These are phyloP conservation scores for Geotrichum armillariae DNA, from an alignment of 1,139 yeast genomes.

Conservation along the genomic window DNA sequence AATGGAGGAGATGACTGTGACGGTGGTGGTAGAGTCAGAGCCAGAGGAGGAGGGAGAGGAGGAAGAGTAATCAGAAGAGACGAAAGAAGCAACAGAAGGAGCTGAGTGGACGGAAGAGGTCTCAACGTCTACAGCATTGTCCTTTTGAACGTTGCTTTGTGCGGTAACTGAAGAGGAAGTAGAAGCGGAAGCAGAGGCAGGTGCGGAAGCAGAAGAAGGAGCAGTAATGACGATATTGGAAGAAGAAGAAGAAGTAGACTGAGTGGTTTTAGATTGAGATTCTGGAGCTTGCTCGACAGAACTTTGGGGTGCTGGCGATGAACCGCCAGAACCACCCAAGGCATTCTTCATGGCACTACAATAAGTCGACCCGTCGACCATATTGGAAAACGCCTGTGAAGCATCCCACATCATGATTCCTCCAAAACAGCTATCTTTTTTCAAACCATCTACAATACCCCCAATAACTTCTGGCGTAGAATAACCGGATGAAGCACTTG, in stretches of 20 bases:
- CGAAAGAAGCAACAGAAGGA: slow-evolving; percentile 1
- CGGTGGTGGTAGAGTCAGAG: slow-evolving; percentile 1
- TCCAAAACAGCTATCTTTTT: slow-evolving; percentile 54
- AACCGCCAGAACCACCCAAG: slow-evolving; percentile 28
- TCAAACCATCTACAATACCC: slow-evolving; percentile 28
- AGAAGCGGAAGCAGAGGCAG: slow-evolving; percentile 6
- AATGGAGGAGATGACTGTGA: neutral
- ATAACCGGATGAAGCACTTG: slow-evolving; percentile 71
- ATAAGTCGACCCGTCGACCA: slow-evolving; percentile 45
- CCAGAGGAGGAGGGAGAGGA: slow-evolving; percentile 4
- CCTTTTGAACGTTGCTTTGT: neutral
- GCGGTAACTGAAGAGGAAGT: slow-evolving; percentile 3
- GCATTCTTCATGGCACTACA: slow-evolving; percentile 47
- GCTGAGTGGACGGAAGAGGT: slow-evolving; percentile 3
- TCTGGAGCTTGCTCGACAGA: slow-evolving; percentile 4
- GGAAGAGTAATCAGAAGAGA: slow-evolving; percentile 12
- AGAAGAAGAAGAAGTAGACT: slow-evolving; percentile 2
- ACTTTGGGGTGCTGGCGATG: slow-evolving; percentile 8
- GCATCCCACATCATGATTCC: slow-evolving; percentile 95
- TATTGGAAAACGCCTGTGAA: slow-evolving; percentile 57
- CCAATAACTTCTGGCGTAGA: slow-evolving; percentile 26
- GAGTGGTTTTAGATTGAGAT: slow-evolving; percentile 6
- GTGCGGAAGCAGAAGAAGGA: neutral
- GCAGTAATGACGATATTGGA: neutral
- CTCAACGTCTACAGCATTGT: neutral